Base-by-base conservation (phyloP, 768 basidiomycete species). In the Mycena maculata region DNA sequence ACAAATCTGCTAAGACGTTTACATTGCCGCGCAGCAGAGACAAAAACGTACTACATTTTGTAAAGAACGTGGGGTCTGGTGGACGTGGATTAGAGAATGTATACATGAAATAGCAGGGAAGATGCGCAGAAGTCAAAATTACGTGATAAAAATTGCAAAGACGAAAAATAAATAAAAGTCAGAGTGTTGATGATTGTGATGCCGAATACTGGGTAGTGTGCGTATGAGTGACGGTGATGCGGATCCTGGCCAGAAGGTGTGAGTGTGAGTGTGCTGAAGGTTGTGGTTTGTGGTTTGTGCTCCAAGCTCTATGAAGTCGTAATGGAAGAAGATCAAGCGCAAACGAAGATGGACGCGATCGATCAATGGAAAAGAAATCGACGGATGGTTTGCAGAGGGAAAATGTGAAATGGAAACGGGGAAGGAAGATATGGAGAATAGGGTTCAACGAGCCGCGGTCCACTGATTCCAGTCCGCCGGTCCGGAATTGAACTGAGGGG, bases 401-500 rank as follows among this genome's bases (percentile, higher is more conserved):
- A 65, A 72, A 69, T 60, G 56, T 44, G 67, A 55, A 56, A 58
- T 60, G 68, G 44, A 36, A 55, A 42, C 49, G 38, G 60, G 60
- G 49, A 65, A 52, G 58, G 56, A 36, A 54, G 70, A 56, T 71
- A 25, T 41, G 45, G 33, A 20, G 30, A 57, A 60, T 28, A 54
- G 42, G 10, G 6, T 42, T 76, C 68, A 79, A 52, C 73, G 77
- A n/a, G 65, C 65, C 59, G 66, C 52, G 59, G 71, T 75, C 79
- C 77, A 80, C 39, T 78, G 78, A 67, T 69, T 76, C 81, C 80
- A 80, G 39, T 80, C 78, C 59, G 60, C 68, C 6, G 70, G 52
- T 31, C 67, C 68, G 41, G 65, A 53, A 57, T 61, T 70, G 59
- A 72, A 65, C 48, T 74, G 75, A 8, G 65, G 33, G 20, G 65